Percentiles rank a stretch among this genome's conserved stretches.
phyloP scores from a whole-genome alignment of 2,329 filamentous ascomycete genomes.

The Exophiala calicioides region DNA sequence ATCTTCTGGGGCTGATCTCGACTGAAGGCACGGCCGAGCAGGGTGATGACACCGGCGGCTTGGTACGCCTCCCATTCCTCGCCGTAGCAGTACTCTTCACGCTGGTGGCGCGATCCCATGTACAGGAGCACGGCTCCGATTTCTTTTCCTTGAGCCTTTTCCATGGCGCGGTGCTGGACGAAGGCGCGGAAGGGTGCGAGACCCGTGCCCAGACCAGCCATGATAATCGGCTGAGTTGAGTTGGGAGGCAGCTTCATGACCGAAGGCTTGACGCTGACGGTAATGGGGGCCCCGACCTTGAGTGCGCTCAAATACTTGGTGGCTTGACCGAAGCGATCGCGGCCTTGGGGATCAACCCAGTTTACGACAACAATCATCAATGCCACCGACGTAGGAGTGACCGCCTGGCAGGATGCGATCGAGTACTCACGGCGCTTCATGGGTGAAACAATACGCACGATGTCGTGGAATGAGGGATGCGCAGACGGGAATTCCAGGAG shows the following conservation, averaged over 20 bases:
- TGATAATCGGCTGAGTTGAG: constrained; percentile 91
- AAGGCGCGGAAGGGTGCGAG: constrained; percentile 99
- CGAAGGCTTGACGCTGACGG: constrained; percentile 92
- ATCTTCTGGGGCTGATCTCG: constrained; percentile 98
- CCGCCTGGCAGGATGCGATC: constrained; percentile 96
- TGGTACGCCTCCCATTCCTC: constrained; percentile 99
- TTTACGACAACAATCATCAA: constrained; percentile 97
- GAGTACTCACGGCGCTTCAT: constrained; percentile 98
- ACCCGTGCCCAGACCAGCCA: constrained; percentile 97
- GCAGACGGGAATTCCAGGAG: constrained; percentile 88
- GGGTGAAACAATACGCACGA: constrained; percentile 81
- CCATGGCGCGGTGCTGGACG: constrained; percentile 95
- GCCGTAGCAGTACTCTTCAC: constrained; percentile 97
- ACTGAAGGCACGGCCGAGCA: constrained; percentile 90
- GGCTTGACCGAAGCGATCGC: constrained; percentile 88
- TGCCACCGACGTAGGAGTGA: constrained; percentile 83
- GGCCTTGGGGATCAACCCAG: constrained; percentile 87
- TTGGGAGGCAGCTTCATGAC: constrained; percentile 96
- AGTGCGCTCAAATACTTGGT: constrained; percentile 84
- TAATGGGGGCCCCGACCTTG: constrained; percentile 73
- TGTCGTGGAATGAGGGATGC: constrained; percentile 82
- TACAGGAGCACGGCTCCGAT: constrained; percentile 93
- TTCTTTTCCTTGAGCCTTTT: constrained; percentile 94
- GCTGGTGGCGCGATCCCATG: constrained; percentile 95
- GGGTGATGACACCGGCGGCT: constrained; percentile 90